A percentile compares a stretch with the other conserved stretches of the same genome.
phyloP scores from a whole-genome alignment of 176 grass and related monocot genomes.

The Aegilops speltoides region DNA sequence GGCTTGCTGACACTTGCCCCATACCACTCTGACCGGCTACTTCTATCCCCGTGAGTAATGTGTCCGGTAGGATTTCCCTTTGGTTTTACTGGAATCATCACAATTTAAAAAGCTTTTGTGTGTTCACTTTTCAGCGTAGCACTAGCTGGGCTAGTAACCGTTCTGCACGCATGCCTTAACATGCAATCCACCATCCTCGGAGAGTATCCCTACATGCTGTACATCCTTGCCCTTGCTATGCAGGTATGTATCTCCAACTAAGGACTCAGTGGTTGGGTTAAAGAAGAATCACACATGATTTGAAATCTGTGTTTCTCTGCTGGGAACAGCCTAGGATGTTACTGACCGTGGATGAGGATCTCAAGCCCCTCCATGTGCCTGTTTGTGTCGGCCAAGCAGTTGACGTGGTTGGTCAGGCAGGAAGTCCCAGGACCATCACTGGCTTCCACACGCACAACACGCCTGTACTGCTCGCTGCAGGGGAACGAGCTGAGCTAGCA shows the following conservation, averaged over 20 bases:
- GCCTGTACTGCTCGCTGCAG: slow-evolving; percentile 90
- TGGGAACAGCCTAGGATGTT: slow-evolving; percentile 88
- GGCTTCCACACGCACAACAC: slow-evolving; percentile 97
- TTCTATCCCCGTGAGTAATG: slow-evolving; percentile 82
- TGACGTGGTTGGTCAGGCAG: slow-evolving; percentile 89
- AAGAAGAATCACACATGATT: neutral
- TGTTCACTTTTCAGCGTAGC: slow-evolving; percentile 54
- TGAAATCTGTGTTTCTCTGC: neutral
- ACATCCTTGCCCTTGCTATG: slow-evolving; percentile 84
- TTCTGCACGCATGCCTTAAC: slow-evolving; percentile 86
- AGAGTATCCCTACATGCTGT: slow-evolving; percentile 94
- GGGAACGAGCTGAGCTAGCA: slow-evolving; percentile 87
- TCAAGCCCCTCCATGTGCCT: slow-evolving; percentile 82
- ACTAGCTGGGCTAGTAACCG: slow-evolving; percentile 84
- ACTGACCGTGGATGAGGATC: slow-evolving; percentile 88
- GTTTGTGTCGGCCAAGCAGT: slow-evolving; percentile 95
- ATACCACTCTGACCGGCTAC: slow-evolving; percentile 91
- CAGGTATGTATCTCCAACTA: slow-evolving; percentile 49
- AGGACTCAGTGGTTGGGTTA: neutral
- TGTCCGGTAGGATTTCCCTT: neutral
- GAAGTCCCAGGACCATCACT: slow-evolving; percentile 93
- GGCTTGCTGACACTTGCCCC: slow-evolving; percentile 91
- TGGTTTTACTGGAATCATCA: neutral
- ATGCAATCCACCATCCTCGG: slow-evolving; percentile 90
- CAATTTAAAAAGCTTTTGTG: neutral